Conservation (phyloP, 495 filamentous ascomycete species). For the Lophium mytilinum region DNA sequence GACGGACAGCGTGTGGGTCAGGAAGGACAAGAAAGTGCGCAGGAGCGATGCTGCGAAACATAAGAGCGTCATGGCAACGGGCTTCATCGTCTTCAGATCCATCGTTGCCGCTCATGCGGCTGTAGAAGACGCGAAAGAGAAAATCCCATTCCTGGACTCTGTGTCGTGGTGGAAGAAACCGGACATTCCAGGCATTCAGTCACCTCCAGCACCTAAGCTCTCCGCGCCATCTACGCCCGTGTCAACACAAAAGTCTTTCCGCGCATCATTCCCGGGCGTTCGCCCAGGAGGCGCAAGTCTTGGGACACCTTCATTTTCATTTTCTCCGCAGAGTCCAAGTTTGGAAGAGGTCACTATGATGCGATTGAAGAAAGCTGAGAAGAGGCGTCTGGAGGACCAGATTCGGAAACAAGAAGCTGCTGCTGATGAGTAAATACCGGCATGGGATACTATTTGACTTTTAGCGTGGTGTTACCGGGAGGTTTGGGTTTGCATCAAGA, state of each 20-base stretch:
- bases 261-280: slow-evolving; percentile 15
- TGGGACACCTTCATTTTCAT: slow-evolving; percentile 18
- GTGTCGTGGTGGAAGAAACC: slow-evolving; percentile 51
- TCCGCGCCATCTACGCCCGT: slow-evolving; percentile 24
- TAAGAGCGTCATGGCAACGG: slow-evolving; percentile 47
- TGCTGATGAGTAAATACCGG: background rate
- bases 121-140: slow-evolving; percentile 44
- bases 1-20: slow-evolving; percentile 46
- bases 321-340: slow-evolving; percentile 44
- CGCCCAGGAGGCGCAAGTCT: background rate
- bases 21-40: slow-evolving; percentile 48
- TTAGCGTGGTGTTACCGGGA: too few relatives aligned
- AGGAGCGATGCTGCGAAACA: slow-evolving; percentile 42
- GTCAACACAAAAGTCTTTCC: slow-evolving; percentile 12
- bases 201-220: slow-evolving; percentile 10
- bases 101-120: slow-evolving; percentile 55
- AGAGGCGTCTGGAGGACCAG: slow-evolving; percentile 48
- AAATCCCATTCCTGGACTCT: slow-evolving; percentile 44
- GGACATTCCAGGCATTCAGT: slow-evolving; percentile 21
- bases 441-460: too few relatives aligned
- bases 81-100: slow-evolving; percentile 49
- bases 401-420: slow-evolving; percentile 42
- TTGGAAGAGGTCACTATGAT: slow-evolving; percentile 54
- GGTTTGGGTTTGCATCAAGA: too few relatives aligned
- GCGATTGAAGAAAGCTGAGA: slow-evolving; percentile 53